phyloP scores from a whole-genome alignment of 1,284 basidiomycete species.

The Papiliotrema laurentii region DNA sequence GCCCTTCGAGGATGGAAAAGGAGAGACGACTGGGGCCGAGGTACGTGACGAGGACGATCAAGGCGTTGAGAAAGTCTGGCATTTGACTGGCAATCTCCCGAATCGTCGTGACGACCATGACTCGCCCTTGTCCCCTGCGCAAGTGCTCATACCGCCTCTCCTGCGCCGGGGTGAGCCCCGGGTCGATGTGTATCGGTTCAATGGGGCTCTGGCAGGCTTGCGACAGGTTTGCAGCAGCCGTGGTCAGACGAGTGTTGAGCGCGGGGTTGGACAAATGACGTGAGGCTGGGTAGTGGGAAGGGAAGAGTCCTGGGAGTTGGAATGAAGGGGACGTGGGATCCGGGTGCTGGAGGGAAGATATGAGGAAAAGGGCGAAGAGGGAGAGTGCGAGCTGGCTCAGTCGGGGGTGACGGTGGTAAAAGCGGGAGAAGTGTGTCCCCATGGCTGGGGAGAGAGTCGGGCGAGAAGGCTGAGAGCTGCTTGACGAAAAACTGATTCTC shows the following conservation, averaged over 20 bases:
- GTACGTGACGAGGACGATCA: conserved; percentile 36
- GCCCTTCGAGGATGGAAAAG: conserved; percentile 47
- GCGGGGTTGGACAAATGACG: conserved; percentile 5
- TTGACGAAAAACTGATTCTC: not conserved
- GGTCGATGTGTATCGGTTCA: conserved; percentile 26
- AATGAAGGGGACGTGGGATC: conserved; percentile 9
- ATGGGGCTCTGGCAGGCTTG: conserved; percentile 12
- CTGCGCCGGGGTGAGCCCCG: conserved; percentile 31
- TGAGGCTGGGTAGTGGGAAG: conserved; percentile 10
- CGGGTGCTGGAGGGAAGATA: conserved; percentile 3
- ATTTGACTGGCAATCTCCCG: conserved; percentile 41
- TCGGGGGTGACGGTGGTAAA: conserved; percentile 3
- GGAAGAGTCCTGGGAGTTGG: conserved; percentile 24
- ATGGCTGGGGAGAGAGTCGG: not conserved
- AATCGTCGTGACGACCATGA: conserved; percentile 39
- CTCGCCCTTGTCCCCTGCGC: conserved; percentile 14
- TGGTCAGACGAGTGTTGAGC: conserved; percentile 6
- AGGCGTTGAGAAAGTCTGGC: conserved; percentile 42
- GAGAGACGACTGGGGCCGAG: conserved; percentile 35
- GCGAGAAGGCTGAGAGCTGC: not conserved
- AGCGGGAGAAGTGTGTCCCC: conserved; percentile 1
- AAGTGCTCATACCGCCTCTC: conserved; percentile 33
- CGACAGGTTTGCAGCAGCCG: conserved; percentile 11
- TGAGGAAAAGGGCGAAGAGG: not conserved
- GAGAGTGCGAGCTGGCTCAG: not conserved